phyloP scores from a whole-genome alignment of 345 rosid species.

The Clarkia xantiana region DNA sequence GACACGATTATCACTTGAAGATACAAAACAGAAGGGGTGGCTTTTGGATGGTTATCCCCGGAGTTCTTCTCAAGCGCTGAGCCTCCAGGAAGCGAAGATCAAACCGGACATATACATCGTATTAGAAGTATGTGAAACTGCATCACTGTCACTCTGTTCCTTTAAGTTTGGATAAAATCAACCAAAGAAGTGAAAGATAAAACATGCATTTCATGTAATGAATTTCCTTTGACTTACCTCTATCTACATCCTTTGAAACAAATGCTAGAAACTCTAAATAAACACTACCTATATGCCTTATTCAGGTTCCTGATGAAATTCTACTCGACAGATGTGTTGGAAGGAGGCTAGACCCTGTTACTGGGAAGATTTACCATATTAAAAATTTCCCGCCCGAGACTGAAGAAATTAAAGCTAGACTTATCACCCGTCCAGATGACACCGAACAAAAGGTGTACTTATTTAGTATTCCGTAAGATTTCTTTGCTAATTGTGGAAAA shows the following conservation, averaged over 20 bases:
- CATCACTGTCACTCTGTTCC: neutral
- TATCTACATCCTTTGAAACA: neutral
- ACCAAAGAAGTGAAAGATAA: neutral
- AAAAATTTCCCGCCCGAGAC: conserved; percentile 58
- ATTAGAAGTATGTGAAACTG: conserved; percentile 40
- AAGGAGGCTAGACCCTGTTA: conserved; percentile 63
- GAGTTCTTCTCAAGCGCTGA: conserved; percentile 60
- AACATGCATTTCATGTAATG: neutral
- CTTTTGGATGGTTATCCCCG: conserved; percentile 91
- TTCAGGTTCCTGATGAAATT: conserved; percentile 92
- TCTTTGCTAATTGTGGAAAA: no score
- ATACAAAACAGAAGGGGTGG: conserved; percentile 73
- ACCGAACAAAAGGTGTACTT: conserved; percentile 59
- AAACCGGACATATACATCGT: conserved; percentile 63
- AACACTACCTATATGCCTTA: conserved; percentile 5
- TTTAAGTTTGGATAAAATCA: no score
- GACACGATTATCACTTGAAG: conserved; percentile 42
- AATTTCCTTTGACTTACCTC: neutral
- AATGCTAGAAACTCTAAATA: neutral
- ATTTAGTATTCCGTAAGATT: neutral
- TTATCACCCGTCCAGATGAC: conserved; percentile 79
- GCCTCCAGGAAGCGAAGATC: conserved; percentile 54
- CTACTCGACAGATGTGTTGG: conserved; percentile 86
- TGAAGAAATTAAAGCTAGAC: conserved; percentile 63
- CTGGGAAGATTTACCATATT: conserved; percentile 71